These are phyloP conservation scores for Diaporthe australafricana DNA, from an alignment of 2,329 filamentous ascomycete genomes.

Conservation along the genomic window DNA sequence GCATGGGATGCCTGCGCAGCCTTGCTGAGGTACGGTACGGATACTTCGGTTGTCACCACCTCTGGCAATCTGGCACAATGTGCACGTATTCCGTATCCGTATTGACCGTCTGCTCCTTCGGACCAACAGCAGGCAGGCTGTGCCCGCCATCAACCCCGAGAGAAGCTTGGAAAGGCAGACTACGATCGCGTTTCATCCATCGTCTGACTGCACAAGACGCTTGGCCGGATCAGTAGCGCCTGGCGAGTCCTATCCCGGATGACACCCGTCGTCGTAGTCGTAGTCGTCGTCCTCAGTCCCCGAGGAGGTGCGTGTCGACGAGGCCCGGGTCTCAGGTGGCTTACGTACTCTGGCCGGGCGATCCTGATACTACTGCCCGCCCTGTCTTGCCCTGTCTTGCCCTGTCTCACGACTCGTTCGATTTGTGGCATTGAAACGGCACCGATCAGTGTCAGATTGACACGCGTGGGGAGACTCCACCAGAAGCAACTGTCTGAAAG, in stretches of 20 bases:
- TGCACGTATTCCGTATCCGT: slow-evolving; percentile 11
- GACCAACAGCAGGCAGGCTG: slow-evolving; percentile 10
- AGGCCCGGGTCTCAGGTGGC: slow-evolving; percentile 14
- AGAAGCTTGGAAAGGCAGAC: background rate
- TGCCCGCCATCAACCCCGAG: slow-evolving; percentile 13
- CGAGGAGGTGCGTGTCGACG: background rate
- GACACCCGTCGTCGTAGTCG: background rate
- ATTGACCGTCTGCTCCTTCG: slow-evolving; percentile 23
- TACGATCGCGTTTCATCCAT: slow-evolving; percentile 13
- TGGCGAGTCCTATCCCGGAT: slow-evolving; percentile 1
- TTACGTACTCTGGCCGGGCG: slow-evolving; percentile 15
- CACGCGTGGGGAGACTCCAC: slow-evolving; percentile 22
- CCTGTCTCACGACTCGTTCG: slow-evolving; percentile 22
- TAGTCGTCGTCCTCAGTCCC: background rate
- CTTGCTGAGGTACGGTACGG: background rate
- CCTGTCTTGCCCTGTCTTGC: slow-evolving; percentile 9
- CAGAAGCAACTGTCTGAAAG: background rate
- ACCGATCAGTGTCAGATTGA: slow-evolving; percentile 23
- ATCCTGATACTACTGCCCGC: slow-evolving; percentile 15
- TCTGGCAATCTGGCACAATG: background rate
- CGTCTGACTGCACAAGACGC: slow-evolving; percentile 15
- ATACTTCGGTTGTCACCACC: background rate
- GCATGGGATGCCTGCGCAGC: slow-evolving; percentile 16
- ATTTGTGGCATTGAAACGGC: slow-evolving; percentile 27
- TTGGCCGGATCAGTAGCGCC: background rate